Conservation (phyloP, 129 eudicot species). For the Kitagawia praeruptora region DNA sequence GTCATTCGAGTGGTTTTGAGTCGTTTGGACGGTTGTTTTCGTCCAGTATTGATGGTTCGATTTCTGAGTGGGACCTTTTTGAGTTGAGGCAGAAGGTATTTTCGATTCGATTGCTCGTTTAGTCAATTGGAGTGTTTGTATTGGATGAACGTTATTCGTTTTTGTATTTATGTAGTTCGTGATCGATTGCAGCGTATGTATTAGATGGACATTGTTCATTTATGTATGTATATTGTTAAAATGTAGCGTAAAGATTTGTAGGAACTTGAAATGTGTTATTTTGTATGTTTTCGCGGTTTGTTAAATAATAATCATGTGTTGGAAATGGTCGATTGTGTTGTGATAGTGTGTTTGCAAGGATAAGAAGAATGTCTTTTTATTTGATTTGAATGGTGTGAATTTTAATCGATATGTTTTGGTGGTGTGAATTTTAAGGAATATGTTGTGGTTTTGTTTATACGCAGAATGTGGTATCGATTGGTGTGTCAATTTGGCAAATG, state of each 20-base stretch:
- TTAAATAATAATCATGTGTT: too few species aligned
- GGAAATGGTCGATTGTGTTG: neutral
- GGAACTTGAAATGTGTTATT: neutral
- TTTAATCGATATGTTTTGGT: neutral
- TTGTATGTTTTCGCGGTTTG: too few species aligned
- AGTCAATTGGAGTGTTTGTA: neutral
- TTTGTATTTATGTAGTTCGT: too few species aligned
- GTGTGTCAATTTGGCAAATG: slow-evolving; percentile 89
- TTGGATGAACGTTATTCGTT: neutral
- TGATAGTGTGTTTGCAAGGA: neutral
- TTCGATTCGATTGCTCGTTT: neutral
- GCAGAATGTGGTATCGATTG: slow-evolving; percentile 72
- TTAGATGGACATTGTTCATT: neutral
- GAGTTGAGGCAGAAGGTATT: slow-evolving; percentile 52
- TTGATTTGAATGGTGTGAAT: neutral
- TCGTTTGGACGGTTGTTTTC: slow-evolving; percentile 61
- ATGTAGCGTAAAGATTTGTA: neutral
- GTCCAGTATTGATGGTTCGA: slow-evolving; percentile 80
- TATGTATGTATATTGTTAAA: neutral
- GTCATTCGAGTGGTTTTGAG: slow-evolving; percentile 25
- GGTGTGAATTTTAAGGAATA: too few species aligned
- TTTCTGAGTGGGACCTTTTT: slow-evolving; percentile 83
- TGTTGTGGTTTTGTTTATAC: neutral
- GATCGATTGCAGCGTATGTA: neutral
- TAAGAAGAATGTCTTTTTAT: neutral